These are phyloP conservation scores for Pholiota microspora DNA, from an alignment of 768 basidiomycete species.

Conservation along the genomic window DNA sequence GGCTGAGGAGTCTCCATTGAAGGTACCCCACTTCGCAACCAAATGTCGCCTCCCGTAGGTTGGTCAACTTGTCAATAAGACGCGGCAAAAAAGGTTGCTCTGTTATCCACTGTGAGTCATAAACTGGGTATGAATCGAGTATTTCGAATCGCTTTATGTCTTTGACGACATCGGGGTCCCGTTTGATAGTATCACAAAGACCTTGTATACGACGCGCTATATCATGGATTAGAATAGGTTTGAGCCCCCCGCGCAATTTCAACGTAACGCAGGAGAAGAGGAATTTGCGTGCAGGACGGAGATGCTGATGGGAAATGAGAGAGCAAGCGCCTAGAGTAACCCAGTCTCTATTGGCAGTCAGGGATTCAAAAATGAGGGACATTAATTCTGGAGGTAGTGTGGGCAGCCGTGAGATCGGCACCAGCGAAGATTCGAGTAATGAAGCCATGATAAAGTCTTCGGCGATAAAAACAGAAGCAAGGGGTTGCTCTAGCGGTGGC, in stretches of 20 bases:
- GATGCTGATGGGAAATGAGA: constrained; percentile 11
- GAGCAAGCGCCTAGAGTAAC: constrained; percentile 10
- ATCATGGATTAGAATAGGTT: constrained; percentile 14
- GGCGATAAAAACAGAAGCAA: background rate
- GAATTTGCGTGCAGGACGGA: constrained; percentile 6
- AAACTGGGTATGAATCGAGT: constrained; percentile 19
- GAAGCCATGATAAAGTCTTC: constrained; percentile 1
- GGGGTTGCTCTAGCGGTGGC: background rate
- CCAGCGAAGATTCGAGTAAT: background rate
- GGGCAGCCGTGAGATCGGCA: background rate
- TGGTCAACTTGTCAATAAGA: constrained; percentile 10
- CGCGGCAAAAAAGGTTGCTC: constrained; percentile 13
- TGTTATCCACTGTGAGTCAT: constrained; percentile 21
- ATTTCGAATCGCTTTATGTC: constrained; percentile 14
- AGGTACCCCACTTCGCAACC: constrained; percentile 20
- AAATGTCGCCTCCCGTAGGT: constrained; percentile 11
- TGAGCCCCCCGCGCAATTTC: constrained; percentile 12
- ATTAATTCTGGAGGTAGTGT: constrained; percentile 17
- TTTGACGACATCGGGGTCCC: constrained; percentile 6
- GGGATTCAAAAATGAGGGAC: constrained; percentile 14
- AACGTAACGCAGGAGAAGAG: constrained; percentile 15
- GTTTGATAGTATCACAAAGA: constrained; percentile 14
- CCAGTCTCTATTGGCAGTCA: constrained; percentile 10
- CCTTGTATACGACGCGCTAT: constrained; percentile 18
- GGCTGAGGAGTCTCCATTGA: constrained; percentile 11